These are phyloP conservation scores for Clonostachys chloroleuca DNA, from an alignment of 2,329 filamentous ascomycete genomes.

Conservation along the genomic window DNA sequence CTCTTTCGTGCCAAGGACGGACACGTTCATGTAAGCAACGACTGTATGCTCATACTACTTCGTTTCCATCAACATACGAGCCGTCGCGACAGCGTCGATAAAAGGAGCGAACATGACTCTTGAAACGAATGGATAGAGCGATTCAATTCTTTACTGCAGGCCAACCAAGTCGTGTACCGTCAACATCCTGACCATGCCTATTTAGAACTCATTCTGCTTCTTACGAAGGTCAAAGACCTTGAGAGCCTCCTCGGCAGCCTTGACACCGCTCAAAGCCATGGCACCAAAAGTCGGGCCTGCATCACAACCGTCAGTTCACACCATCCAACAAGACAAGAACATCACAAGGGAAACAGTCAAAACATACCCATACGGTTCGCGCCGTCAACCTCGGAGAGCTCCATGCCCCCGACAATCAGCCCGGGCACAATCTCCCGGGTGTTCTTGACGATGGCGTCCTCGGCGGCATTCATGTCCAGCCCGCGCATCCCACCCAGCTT, in stretches of 20 bases:
- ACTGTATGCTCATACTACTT: too few species aligned
- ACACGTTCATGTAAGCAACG: too few species aligned
- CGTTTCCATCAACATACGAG: too few species aligned
- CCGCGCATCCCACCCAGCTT: constrained; percentile 89
- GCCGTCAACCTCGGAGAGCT: constrained; percentile 84
- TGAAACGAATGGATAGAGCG: too few species aligned
- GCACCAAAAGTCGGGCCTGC: constrained; percentile 74
- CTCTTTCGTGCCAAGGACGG: too few species aligned
- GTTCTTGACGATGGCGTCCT: constrained; percentile 90
- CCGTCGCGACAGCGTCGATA: too few species aligned
- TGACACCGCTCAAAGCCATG: constrained; percentile 83
- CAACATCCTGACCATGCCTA: too few species aligned
- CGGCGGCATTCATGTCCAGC: constrained; percentile 85
- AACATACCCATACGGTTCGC: constrained; percentile 78
- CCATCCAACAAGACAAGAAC: not conserved
- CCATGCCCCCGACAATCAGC: constrained; percentile 92
- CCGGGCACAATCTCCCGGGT: constrained; percentile 86
- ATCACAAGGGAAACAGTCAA: not conserved
- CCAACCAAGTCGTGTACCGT: too few species aligned
- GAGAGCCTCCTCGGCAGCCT: constrained; percentile 84
- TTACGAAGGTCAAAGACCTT: constrained; percentile 73
- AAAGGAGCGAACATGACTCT: too few species aligned
- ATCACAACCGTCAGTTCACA: not conserved
- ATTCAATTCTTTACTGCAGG: too few species aligned
- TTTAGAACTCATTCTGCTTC: constrained; percentile 65